phyloP scores from a whole-genome alignment of 495 filamentous ascomycete genomes.

The Penicillium steckii region DNA sequence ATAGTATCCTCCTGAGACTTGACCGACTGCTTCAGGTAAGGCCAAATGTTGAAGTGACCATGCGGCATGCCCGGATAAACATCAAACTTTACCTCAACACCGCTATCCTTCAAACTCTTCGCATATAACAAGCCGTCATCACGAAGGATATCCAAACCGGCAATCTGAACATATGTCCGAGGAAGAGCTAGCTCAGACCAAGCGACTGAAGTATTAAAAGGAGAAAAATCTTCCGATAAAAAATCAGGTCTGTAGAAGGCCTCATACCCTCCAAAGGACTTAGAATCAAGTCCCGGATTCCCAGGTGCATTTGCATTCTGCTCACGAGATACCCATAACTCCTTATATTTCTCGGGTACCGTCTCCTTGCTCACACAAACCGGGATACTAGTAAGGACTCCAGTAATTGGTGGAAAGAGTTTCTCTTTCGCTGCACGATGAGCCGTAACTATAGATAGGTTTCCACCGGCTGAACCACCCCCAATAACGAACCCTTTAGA shows the following conservation, averaged over 20 bases:
- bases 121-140: slow-evolving; percentile 43
- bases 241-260: background rate
- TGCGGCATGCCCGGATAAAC: slow-evolving; percentile 46
- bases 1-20: slow-evolving; percentile 4
- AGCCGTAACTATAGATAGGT: slow-evolving; percentile 40
- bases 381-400: slow-evolving; percentile 41
- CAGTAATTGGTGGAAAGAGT: slow-evolving; percentile 43
- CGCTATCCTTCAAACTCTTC: slow-evolving; percentile 28
- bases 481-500: slow-evolving; percentile 49
- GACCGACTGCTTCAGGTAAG: slow-evolving; percentile 11
- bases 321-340: slow-evolving; percentile 32
- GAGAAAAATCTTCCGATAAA: slow-evolving; percentile 10
- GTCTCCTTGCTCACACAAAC: slow-evolving; percentile 13
- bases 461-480: slow-evolving; percentile 49
- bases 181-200: slow-evolving; percentile 23
- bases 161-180: slow-evolving; percentile 39
- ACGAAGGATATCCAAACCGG: slow-evolving; percentile 35
- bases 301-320: slow-evolving; percentile 34
- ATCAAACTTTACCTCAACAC: slow-evolving; percentile 35
- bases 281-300: background rate
- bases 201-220: slow-evolving; percentile 6
- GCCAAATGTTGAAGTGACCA: slow-evolving; percentile 24
- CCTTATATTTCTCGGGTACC: slow-evolving; percentile 28
- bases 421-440: slow-evolving; percentile 42
- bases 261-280: background rate